Conservation (phyloP, 768 basidiomycete species). For the Asterophora lycoperdoides region DNA sequence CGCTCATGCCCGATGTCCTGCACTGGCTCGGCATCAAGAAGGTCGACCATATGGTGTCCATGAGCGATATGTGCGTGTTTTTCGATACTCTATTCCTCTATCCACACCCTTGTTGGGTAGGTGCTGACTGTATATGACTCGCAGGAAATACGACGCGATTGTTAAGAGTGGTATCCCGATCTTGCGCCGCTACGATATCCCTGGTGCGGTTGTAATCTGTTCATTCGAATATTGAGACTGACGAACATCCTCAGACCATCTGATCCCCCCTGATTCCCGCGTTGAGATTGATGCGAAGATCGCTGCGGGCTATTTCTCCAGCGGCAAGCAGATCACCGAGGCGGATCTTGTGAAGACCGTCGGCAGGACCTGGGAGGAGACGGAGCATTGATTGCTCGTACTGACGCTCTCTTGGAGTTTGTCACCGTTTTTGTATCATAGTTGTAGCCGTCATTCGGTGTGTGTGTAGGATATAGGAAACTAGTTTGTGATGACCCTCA, state of each 20-base stretch:
- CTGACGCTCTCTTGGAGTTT: no score
- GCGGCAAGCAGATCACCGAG: conserved; percentile 69
- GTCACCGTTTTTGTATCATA: no score
- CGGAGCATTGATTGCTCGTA: conserved; percentile 53
- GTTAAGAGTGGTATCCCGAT: conserved; percentile 86
- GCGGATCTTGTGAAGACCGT: conserved; percentile 83
- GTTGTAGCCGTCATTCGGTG: no score
- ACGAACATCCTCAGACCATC: conserved; percentile 47
- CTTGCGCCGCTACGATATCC: conserved; percentile 78
- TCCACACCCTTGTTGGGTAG: neutral
- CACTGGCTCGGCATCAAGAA: conserved; percentile 93
- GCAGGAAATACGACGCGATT: conserved; percentile 92
- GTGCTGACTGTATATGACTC: neutral
- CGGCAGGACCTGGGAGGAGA: conserved; percentile 87
- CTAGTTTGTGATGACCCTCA: no score
- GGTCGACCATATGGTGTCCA: conserved; percentile 85
- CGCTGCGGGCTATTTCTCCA: conserved; percentile 88
- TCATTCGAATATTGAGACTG: no score
- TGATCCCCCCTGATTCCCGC: conserved; percentile 84
- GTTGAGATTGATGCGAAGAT: conserved; percentile 98
- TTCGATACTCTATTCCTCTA: conserved; percentile 2
- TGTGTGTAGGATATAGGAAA: no score
- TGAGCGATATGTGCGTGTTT: conserved; percentile 72
- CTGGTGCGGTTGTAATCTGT: conserved; percentile 40
- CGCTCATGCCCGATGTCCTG: conserved; percentile 92